Percentiles rank a stretch among this genome's conserved stretches.
Conservation (phyloP, 129 eudicot genomes). For the Deinandra increscens region DNA sequence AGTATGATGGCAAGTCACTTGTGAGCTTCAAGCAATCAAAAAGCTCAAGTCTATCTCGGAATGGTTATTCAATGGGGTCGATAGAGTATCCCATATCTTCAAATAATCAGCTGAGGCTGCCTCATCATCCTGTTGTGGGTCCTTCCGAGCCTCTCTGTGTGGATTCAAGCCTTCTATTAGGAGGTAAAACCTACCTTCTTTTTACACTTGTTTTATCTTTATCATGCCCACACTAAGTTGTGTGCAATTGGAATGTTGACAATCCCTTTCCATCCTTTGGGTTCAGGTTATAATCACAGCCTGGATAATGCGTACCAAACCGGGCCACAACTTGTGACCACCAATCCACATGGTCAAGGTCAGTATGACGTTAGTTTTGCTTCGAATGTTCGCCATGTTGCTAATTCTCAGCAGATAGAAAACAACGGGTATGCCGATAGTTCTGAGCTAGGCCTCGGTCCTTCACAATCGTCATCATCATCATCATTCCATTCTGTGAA, state of each 20-base stretch:
- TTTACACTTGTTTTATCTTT: neutral
- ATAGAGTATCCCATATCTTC: conserved; percentile 49
- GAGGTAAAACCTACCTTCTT: conserved; percentile 38
- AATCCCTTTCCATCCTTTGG: conserved; percentile 16
- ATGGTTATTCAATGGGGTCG: conserved; percentile 47
- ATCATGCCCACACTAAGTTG: neutral
- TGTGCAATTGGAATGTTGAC: neutral
- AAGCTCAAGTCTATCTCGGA: conserved; percentile 43
- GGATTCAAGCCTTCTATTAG: conserved; percentile 52
- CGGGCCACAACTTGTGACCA: conserved; percentile 46
- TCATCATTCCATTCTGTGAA: conserved; percentile 48
- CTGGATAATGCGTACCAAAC: conserved; percentile 43
- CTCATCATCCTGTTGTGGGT: conserved; percentile 41
- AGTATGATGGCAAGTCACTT: conserved; percentile 83
- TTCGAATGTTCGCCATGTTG: conserved; percentile 40
- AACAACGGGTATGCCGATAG: conserved; percentile 42
- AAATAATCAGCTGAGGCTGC: conserved; percentile 48
- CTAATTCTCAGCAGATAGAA: conserved; percentile 38
- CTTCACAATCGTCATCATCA: conserved; percentile 39
- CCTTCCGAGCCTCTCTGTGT: conserved; percentile 43
- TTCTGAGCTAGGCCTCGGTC: conserved; percentile 63
- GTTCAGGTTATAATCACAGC: conserved; percentile 57
- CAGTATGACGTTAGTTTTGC: conserved; percentile 49
- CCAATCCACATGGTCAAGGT: conserved; percentile 34
- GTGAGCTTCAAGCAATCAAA: conserved; percentile 59